Base-by-base conservation (phyloP, 208 protist species). In the Lotmaria passim region DNA sequence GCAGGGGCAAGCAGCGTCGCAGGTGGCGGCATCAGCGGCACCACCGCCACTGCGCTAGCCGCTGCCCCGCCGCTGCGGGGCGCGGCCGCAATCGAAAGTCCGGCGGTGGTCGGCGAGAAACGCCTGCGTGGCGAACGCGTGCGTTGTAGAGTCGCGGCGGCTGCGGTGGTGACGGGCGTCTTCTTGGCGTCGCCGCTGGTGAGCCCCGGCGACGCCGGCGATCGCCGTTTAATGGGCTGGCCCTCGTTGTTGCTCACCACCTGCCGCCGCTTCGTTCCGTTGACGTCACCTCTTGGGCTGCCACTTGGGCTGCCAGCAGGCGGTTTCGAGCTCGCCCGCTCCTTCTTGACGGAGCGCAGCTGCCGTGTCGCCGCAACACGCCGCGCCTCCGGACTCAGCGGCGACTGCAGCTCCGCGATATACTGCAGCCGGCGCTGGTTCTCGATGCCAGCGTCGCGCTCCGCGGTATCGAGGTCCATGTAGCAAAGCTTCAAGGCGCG, bases 401-500 rank as follows among this genome's bases (percentile, higher is more conserved):
- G 85, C 1, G 85, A 90, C 57, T 73, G 73, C 48, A 81, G 15
- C n/a, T 72, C 50, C 3, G 52, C 7, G 34, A 90, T 86, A 36
- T 73, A 63, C 46, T 84, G 73, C 41, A 95, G 57, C 2, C 90
- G 79, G 12, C 90, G 78, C 43, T 59, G 70, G 48, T 91, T 91
- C 79, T 95, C 90, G 15, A 69, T 57, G 3, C 69, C 76, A 31
- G 85, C 82, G 38, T 82, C 69, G 23, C 52, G 26, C 30, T 83
- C 75, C 2, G 75, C 70, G 19, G 75, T 64, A 39, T 93, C 85
- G n/a, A 95, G 71, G 73, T 90, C 86, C 61, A 90, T 70, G 46
- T 87, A 87, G 75, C 85, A 87, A 47, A 87, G 65, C 47, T 65
- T 61, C 17, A 31, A 51, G 31, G 58, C 55, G 38, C 65, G 71